Evolutionary conservation across 2,329 filamentous ascomycete species (phyloP), one percentile per base, ranked within the genome.

Genomic region (Diaporthe aspalathi): DNA sequence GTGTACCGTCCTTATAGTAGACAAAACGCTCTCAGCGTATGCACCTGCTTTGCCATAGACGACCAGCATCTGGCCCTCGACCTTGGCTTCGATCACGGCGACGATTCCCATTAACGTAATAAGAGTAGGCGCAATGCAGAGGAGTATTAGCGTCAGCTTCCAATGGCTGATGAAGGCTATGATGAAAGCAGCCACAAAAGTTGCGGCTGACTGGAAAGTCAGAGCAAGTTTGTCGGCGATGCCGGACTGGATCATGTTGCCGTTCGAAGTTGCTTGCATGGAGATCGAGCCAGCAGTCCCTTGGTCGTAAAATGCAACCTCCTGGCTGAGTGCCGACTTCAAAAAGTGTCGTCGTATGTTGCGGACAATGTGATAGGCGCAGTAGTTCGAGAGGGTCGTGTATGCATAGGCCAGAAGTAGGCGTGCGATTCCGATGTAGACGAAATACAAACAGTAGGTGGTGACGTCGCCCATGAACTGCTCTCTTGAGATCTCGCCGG

Each of bases 291-390:
- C 84, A 20, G 78, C 78, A 43, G 77, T 79, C 32, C 78, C 75
- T 27, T 78, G 76, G 75, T 90, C 88, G 72, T 89, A 90, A 75
- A 86, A 88, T 73, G 83, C 82, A 3, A 90, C 82, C 68, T 89
- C 87, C 74, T 90, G 86, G 1, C 87, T 77, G 35, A 89, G 78
- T 1, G 84, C 78, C 35, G 79, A 78, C 47, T 82, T 79, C 11
- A 86, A 77, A 70, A 85, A 43, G 80, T 78, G 35, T 82, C 79
- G 11, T 84, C 71, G 43, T 74, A 63, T 57, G 49, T 73, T 75
- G n/a, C 70, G 71, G 9, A 74, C 73, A 16, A 75, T 73, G n/a
- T 47, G 57, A 11, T 63, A 63, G 40, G 40, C 57, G 5, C 40
- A 47, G 27, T 63, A 63, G 11, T 47, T 63, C 11, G 40, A 47